Conservation (phyloP, 2,329 filamentous ascomycete species). For the Lojkania enalia region DNA sequence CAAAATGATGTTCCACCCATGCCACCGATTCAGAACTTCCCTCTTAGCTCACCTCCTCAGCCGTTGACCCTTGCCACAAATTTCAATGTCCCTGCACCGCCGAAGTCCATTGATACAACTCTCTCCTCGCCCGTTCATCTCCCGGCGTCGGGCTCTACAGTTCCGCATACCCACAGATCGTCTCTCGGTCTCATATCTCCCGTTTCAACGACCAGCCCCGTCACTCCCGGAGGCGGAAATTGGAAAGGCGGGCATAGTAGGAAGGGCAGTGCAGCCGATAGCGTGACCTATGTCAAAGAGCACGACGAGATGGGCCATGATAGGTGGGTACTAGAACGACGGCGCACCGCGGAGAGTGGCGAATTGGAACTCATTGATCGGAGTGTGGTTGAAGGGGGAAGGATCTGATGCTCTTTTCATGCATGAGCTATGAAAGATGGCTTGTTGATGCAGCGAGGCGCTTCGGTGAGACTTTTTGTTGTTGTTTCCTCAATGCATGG, state of each 20-base stretch:
- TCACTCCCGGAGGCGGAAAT: slow-evolving; percentile 32
- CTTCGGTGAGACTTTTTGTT: background rate
- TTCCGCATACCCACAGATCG: slow-evolving; percentile 29
- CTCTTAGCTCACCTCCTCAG: slow-evolving; percentile 24
- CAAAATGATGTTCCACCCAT: slow-evolving; percentile 3
- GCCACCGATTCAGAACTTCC: slow-evolving; percentile 4
- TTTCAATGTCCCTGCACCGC: slow-evolving; percentile 22
- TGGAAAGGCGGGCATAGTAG: slow-evolving; percentile 41
- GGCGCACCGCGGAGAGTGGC: slow-evolving; percentile 67
- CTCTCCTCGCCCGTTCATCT: slow-evolving; percentile 28
- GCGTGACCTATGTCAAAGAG: slow-evolving; percentile 68
- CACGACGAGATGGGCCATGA: slow-evolving; percentile 61
- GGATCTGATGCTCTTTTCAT: slow-evolving; percentile 29
- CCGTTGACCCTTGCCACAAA: slow-evolving; percentile 29
- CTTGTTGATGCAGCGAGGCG: slow-evolving; percentile 9
- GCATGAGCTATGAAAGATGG: no score
- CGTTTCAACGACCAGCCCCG: slow-evolving; percentile 36
- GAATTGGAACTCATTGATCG: slow-evolving; percentile 67
- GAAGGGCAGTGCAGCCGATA: slow-evolving; percentile 60
- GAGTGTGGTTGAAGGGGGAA: slow-evolving; percentile 63
- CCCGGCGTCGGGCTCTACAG: slow-evolving; percentile 23
- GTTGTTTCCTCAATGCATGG: background rate
- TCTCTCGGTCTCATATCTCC: slow-evolving; percentile 38
- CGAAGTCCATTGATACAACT: slow-evolving; percentile 27
- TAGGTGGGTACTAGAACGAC: slow-evolving; percentile 70